Percentiles rank a stretch among this genome's conserved stretches.
phyloP scores from a whole-genome alignment of 305 asterid species.

The Rubia peregrina region DNA sequence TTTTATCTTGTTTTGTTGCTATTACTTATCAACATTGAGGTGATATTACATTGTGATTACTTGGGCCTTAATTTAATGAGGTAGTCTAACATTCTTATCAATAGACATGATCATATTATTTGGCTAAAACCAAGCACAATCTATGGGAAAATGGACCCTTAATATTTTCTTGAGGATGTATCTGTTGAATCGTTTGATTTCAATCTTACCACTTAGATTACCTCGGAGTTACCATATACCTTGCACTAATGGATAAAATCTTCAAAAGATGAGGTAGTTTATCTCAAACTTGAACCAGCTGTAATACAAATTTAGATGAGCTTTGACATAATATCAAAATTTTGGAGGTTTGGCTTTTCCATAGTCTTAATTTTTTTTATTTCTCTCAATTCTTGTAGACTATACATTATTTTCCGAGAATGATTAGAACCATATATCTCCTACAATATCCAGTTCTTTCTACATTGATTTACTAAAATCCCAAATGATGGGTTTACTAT shows the following conservation, averaged over 20 bases:
- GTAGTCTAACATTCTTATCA: no score
- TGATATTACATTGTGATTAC: background rate
- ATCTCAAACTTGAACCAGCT: background rate
- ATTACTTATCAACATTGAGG: background rate
- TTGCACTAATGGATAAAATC: background rate
- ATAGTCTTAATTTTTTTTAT: background rate
- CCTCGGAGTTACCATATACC: background rate
- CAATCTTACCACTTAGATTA: background rate
- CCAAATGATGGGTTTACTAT: slow-evolving; percentile 1
- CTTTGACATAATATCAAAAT: background rate
- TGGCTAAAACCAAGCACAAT: background rate
- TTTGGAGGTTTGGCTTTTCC: background rate
- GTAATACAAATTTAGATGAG: background rate
- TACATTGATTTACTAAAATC: slow-evolving; percentile 1
- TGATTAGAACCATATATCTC: background rate
- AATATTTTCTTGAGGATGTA: background rate
- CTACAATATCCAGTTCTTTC: no score
- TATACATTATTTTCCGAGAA: no score
- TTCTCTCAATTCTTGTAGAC: background rate
- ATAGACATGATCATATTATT: background rate
- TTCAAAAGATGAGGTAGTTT: slow-evolving; percentile 6
- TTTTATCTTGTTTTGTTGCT: background rate
- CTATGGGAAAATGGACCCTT: no score
- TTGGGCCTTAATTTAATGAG: background rate
- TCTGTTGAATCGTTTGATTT: background rate